A percentile compares a stretch with the other conserved stretches of the same genome.
These are phyloP conservation scores for Heterococcus sp. DNA, from an alignment of 108 stramenopile species.

Conservation along the genomic window DNA sequence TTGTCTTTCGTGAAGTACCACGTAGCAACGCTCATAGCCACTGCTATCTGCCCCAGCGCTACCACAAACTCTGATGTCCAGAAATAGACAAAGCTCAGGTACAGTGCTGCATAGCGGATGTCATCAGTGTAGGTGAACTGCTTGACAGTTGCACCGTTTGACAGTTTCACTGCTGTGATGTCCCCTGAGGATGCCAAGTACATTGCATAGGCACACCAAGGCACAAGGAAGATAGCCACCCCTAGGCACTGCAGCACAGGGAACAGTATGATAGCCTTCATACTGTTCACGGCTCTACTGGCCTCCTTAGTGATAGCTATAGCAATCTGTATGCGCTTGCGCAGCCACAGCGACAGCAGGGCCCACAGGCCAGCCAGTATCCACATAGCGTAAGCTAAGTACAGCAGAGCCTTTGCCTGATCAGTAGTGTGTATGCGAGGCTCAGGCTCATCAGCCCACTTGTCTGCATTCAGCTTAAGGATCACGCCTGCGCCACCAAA, in stretches of 20 bases:
- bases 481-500: conserved; percentile 65
- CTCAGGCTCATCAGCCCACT: conserved; percentile 58
- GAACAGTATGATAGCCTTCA: conserved; percentile 69
- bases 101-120: conserved; percentile 56
- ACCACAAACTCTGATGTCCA: conserved; percentile 88
- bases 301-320: conserved; percentile 78
- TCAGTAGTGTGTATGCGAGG: conserved; percentile 31
- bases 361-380: conserved; percentile 60
- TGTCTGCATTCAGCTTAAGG: conserved; percentile 46
- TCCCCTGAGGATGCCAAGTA: conserved; percentile 32
- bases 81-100: conserved; percentile 80
- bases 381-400: conserved; percentile 61
- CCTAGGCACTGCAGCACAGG: conserved; percentile 48
- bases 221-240: conserved; percentile 43
- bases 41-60: conserved; percentile 79
- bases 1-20: conserved; percentile 79
- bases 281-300: conserved; percentile 67
- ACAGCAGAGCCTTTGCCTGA: conserved; percentile 57
- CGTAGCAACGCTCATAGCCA: conserved; percentile 71
- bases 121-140: conserved; percentile 45
- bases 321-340: conserved; percentile 78
- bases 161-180: neutral
- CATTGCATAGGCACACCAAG: conserved; percentile 44
- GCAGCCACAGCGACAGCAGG: conserved; percentile 69
- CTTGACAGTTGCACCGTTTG: neutral